Evolutionary conservation across 1,284 basidiomycete genomes (phyloP), one percentile per base, ranked within the genome.

Genomic region (Neotropicomus parvogracilis): DNA sequence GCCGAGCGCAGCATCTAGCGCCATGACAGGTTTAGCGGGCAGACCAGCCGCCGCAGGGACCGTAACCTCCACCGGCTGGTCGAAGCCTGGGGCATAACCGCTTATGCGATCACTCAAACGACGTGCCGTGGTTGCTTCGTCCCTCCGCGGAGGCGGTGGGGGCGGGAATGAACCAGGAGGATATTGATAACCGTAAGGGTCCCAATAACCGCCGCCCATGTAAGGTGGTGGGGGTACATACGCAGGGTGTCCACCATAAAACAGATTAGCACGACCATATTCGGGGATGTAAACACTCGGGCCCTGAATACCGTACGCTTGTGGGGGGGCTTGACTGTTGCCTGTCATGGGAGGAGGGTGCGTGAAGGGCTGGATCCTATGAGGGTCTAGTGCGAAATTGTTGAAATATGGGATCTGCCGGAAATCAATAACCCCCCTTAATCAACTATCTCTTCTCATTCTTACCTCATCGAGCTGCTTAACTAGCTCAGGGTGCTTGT

Each of bases 321-420:
- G 86, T 14, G 87, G 85, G 26, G 87, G 86, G 12, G 76, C 76
- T 64, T 87, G 84, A 45, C 73, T 78, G 49, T 80, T 83, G 10
- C 82, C 81, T 41, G 75, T 71, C 7, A 74, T 66, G 31, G 78
- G 74, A 46, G 87, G 88, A 52, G 85, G 83, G 62, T 91, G 88
- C 28, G 78, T 76, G 68, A 88, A 89, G 2, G 91, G 91, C 62
- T 91, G 88, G 47, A 95, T 87, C 55, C 85, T 88, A 60, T 93
- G 88, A 44, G 93, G 94, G 70, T 97, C 93, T 50, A 95, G 80
- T 26, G 88, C 89, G 64, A 94, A 97, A 66, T 89, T 91, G 70
- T 97, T 95, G 74, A 92, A 92, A 66, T 88, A 89, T 28, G 87
- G 80, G 52, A 93, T 68, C 90, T 95, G 59, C 32, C 49, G 56